Conservation (phyloP, 2,329 filamentous ascomycete species). For the Penicillium sp. region DNA sequence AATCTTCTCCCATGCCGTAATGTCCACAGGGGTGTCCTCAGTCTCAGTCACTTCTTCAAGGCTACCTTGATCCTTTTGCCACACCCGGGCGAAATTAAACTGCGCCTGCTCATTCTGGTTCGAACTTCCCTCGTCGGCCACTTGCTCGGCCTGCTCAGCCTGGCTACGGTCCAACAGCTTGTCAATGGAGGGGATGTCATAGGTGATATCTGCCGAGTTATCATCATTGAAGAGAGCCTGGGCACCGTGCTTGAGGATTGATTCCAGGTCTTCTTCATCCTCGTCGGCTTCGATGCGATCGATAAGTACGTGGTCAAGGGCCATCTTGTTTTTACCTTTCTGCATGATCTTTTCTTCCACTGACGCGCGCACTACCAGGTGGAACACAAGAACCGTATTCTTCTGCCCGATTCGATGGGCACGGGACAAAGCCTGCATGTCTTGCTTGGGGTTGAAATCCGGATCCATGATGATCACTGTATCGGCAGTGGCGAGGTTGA, state of each 20-base stretch:
- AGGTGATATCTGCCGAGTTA: constrained; percentile 69
- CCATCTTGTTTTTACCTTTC: constrained; percentile 93
- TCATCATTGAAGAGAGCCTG: constrained; percentile 80
- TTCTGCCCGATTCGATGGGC: constrained; percentile 96
- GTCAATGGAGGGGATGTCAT: constrained; percentile 80
- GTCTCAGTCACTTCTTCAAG: constrained; percentile 61
- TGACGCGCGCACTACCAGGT: constrained; percentile 83
- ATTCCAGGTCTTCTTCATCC: constrained; percentile 77
- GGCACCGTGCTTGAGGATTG: constrained; percentile 83
- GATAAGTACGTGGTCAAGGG: constrained; percentile 89
- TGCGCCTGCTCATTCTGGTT: constrained; percentile 65
- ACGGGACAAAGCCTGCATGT: constrained; percentile 90
- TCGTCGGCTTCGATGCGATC: constrained; percentile 87
- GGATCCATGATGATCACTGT: constrained; percentile 97
- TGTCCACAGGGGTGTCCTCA: constrained; percentile 55
- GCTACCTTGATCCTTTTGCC: constrained; percentile 75
- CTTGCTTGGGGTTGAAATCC: constrained; percentile 97
- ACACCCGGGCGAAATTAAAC: constrained; percentile 87
- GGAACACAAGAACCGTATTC: constrained; percentile 93
- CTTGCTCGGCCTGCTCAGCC: constrained; percentile 70
- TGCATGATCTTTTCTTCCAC: constrained; percentile 96
- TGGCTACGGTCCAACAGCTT: constrained; percentile 84
- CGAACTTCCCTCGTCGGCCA: constrained; percentile 31
- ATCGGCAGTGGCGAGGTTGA: constrained; percentile 94
- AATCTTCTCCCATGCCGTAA: constrained; percentile 86